These are phyloP conservation scores for Leptographium galeiforme DNA, from an alignment of 2,329 filamentous ascomycete species.

Conservation along the genomic window DNA sequence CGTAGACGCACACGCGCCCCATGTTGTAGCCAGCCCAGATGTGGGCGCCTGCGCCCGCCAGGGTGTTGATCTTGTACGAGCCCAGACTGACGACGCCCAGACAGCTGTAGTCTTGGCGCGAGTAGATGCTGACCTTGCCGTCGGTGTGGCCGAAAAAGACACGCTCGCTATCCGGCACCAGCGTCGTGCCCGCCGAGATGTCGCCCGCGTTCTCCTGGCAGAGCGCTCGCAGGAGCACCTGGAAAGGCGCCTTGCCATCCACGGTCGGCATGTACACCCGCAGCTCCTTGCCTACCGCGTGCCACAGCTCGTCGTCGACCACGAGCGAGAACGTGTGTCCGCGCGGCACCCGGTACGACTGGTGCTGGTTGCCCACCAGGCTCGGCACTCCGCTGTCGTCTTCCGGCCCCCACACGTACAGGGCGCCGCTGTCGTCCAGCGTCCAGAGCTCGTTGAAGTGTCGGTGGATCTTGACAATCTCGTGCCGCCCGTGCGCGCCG, in stretches of 20 bases:
- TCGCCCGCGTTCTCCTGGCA: slow-evolving; percentile 65
- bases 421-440: slow-evolving; percentile 73
- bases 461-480: slow-evolving; percentile 74
- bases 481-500: slow-evolving; percentile 61
- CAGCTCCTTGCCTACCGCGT: slow-evolving; percentile 76
- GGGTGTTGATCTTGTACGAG: slow-evolving; percentile 84
- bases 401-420: slow-evolving; percentile 79
- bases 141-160: slow-evolving; percentile 88
- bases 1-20: slow-evolving; percentile 86
- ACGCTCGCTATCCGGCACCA: slow-evolving; percentile 61
- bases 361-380: slow-evolving; percentile 54
- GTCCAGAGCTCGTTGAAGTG: slow-evolving; percentile 89
- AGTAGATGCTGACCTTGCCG: slow-evolving; percentile 91
- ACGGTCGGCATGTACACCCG: slow-evolving; percentile 66
- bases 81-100: slow-evolving; percentile 75
- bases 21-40: slow-evolving; percentile 94
- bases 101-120: slow-evolving; percentile 60
- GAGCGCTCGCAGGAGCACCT: slow-evolving; percentile 60
- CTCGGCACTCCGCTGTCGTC: slow-evolving; percentile 52
- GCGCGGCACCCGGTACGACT: slow-evolving; percentile 64
- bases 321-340: slow-evolving; percentile 83
- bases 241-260: slow-evolving; percentile 56
- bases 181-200: slow-evolving; percentile 67
- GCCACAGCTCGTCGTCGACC: slow-evolving; percentile 74
- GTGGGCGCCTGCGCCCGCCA: slow-evolving; percentile 66